phyloP scores from a whole-genome alignment of 2,329 filamentous ascomycete species.

The Helicocarpus griseus region DNA sequence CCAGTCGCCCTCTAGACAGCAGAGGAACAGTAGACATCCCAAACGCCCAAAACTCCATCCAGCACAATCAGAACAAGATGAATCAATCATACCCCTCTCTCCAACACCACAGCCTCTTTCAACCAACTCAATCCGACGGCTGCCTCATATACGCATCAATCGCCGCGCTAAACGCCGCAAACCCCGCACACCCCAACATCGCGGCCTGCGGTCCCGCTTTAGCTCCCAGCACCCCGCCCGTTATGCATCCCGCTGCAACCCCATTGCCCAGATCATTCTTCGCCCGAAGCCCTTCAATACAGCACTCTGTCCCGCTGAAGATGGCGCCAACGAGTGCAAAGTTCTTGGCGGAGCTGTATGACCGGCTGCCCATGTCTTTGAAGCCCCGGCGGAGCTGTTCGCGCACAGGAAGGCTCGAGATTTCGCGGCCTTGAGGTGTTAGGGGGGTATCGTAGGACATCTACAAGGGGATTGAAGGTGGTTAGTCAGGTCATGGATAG shows the following conservation, averaged over 20 bases:
- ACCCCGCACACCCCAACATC: slow-evolving; percentile 78
- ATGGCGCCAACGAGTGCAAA: slow-evolving; percentile 89
- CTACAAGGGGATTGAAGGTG: slow-evolving; percentile 36
- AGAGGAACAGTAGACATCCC: background rate
- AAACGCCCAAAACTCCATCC: slow-evolving; percentile 1
- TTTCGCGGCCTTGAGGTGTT: slow-evolving; percentile 45
- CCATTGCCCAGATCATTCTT: slow-evolving; percentile 92
- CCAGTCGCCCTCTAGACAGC: background rate
- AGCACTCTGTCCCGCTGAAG: slow-evolving; percentile 89
- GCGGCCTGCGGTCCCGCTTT: slow-evolving; percentile 85
- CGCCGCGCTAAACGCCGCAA: slow-evolving; percentile 83
- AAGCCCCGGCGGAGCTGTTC: slow-evolving; percentile 80
- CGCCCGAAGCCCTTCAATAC: slow-evolving; percentile 77
- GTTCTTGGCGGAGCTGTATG: slow-evolving; percentile 78
- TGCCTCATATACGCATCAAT: slow-evolving; percentile 88
- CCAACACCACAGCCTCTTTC: slow-evolving; percentile 18
- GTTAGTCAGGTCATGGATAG: background rate
- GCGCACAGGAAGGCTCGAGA: slow-evolving; percentile 61
- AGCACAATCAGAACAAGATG: background rate
- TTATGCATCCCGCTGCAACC: slow-evolving; percentile 77
- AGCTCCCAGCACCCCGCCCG: slow-evolving; percentile 77
- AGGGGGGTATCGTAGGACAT: slow-evolving; percentile 98
- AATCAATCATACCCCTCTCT: slow-evolving; percentile 22
- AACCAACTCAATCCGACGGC: slow-evolving; percentile 52
- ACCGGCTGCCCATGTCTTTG: slow-evolving; percentile 86